Base-by-base conservation (phyloP, 345 rosid genomes). In the Ceriops zippeliana region DNA sequence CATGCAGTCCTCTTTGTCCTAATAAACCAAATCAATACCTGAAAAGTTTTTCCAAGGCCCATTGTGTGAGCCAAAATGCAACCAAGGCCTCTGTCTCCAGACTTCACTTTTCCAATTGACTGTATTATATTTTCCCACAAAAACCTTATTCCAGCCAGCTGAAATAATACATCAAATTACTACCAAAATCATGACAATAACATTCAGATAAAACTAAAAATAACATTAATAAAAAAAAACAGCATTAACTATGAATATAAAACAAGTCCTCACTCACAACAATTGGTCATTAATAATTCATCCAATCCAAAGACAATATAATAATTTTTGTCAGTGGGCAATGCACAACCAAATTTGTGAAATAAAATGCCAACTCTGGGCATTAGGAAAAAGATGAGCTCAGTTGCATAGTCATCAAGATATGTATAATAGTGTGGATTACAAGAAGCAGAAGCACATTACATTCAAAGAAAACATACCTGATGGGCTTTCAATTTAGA, bases 1-100 rank as follows among this genome's bases (percentile, higher is more conserved):
- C 6, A 10, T 22, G 17, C 28, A 24, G 5, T 54, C 59, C 59
- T 56, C 28, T 54, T 26, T 27, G 28, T 24, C 59, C 59, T 7
- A 56, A 56, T 24, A 27, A 11, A 56, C 28, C 30, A 56, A 56
- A 56, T 24, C 1, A 70, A 69, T 84, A 96, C 99, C 96, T 96
- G 99, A 72, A 96, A 83, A 66, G 99, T 96, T 90, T 96, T 96
- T 61, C 99, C 99, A 51, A 96, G 95, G 72, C 99, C 99, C 99
- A 96, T 96, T 65, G 95, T 96, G 77, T 96, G 98, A 60, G 99
- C 99, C 76, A 96, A 80, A 80, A 96, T 96, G 84, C 99, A 96
- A 53, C 99, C 99, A 61, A 96, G 96, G 70, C 99, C 99, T 75
- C 80, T 92, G 77, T 92, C 99, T 61, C 99, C 98, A 63, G 92